phyloP scores from a whole-genome alignment of 495 filamentous ascomycete species.

The Xylaria sp. region DNA sequence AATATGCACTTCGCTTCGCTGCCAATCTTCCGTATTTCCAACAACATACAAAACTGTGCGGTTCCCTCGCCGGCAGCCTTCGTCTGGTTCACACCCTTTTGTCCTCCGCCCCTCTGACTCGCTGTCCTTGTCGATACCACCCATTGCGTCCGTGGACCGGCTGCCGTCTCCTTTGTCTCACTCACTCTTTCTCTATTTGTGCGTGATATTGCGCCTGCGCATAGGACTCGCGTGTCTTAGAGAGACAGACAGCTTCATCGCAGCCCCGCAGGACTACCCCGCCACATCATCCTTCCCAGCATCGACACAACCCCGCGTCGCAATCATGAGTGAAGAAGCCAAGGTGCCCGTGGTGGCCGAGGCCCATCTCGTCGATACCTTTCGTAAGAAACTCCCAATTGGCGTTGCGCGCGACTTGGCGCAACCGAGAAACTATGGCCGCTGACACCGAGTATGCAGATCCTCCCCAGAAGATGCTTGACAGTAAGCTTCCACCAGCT shows the following conservation, averaged over 20 bases:
- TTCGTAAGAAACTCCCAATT: conserved; percentile 55
- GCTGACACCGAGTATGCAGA: conserved; percentile 45
- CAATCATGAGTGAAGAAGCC: conserved; percentile 72
- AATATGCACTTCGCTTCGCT: not conserved
- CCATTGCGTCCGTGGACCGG: not conserved
- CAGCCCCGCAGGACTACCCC: conserved; percentile 38
- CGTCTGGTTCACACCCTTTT: conserved; percentile 5
- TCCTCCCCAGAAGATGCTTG: conserved; percentile 65
- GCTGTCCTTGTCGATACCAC: conserved; percentile 17
- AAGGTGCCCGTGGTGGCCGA: conserved; percentile 77
- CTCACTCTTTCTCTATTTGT: no score
- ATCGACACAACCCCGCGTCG: conserved; percentile 32
- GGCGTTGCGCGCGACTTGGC: not conserved
- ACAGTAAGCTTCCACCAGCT: conserved; percentile 56
- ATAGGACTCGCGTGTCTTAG: not conserved
- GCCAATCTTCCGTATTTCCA: conserved; percentile 16
- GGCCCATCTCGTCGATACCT: conserved; percentile 86
- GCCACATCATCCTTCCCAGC: conserved; percentile 36
- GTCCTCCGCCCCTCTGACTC: conserved; percentile 5
- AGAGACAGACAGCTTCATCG: conserved; percentile 15
- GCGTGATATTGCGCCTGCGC: not conserved
- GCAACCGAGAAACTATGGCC: conserved; percentile 9
- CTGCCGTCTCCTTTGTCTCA: conserved; percentile 5
- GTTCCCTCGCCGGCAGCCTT: conserved; percentile 25
- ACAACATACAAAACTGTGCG: conserved; percentile 29